A percentile compares a stretch with the other conserved stretches of the same genome.
Conservation (phyloP, 768 basidiomycete species). For the Cystofilobasidium bisporidii region DNA sequence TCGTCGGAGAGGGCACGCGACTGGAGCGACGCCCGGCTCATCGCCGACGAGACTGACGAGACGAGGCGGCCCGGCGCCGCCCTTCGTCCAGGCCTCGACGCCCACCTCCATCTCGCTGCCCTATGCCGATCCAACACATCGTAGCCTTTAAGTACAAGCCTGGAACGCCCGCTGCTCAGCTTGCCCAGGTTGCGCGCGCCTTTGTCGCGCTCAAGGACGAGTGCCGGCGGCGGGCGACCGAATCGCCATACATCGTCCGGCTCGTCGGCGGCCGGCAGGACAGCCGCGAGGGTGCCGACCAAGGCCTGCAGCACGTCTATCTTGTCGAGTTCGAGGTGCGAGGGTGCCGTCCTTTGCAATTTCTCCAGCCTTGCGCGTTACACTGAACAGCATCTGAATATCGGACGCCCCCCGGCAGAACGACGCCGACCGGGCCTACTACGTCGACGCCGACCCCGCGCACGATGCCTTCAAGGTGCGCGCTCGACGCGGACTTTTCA, state of each 20-base stretch:
- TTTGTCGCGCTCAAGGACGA: slow-evolving; percentile 1
- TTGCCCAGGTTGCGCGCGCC: neutral
- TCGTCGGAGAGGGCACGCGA: neutral
- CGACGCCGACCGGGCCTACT: slow-evolving; percentile 4
- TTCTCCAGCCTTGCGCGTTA: too few species aligned
- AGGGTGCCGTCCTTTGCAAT: too few species aligned
- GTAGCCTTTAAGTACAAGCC: slow-evolving; percentile 15
- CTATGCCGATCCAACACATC: slow-evolving; percentile 14
- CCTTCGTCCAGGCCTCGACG: too few species aligned
- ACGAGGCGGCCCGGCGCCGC: neutral
- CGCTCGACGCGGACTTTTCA: too few species aligned
- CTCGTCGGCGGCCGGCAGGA: slow-evolving; percentile 18
- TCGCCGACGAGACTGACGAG: neutral
- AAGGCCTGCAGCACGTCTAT: slow-evolving; percentile 8
- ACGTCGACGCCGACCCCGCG: slow-evolving; percentile 7
- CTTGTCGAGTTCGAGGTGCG: slow-evolving; percentile 20
- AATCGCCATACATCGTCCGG: neutral
- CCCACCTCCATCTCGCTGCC: too few species aligned
- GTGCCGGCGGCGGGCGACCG: neutral
- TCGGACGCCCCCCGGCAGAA: neutral
- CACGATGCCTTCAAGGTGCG: slow-evolving; percentile 16
- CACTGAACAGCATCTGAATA: too few species aligned
- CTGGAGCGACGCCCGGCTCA: too few species aligned
- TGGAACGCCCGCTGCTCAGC: neutral
- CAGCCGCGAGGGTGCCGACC: slow-evolving; percentile 3